These are phyloP conservation scores for Citrus trifoliata DNA, from an alignment of 345 rosid genomes.

Conservation along the genomic window DNA sequence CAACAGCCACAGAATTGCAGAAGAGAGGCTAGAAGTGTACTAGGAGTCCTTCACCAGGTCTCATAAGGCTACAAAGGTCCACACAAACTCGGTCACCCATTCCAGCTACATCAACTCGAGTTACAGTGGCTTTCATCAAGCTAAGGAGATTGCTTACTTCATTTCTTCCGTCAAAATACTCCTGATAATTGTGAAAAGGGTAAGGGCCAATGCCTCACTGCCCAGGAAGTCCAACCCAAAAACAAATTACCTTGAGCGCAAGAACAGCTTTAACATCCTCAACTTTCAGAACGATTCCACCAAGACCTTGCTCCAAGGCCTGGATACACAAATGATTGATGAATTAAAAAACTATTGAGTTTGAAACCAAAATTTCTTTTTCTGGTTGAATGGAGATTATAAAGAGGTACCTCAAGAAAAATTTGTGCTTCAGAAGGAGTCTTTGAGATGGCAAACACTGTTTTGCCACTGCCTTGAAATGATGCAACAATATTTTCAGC, in stretches of 20 bases:
- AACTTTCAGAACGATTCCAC: conserved; percentile 68
- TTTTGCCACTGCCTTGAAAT: conserved; percentile 71
- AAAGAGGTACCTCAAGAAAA: conserved; percentile 62
- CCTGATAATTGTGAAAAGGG: conserved; percentile 42
- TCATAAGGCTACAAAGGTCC: conserved; percentile 93
- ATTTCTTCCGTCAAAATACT: conserved; percentile 72
- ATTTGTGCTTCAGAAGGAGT: conserved; percentile 59
- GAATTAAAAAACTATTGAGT: not conserved
- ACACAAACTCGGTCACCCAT: conserved; percentile 96
- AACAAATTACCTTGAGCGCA: conserved; percentile 56
- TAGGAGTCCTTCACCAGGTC: conserved; percentile 91
- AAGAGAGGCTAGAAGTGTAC: conserved; percentile 32
- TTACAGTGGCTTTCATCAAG: conserved; percentile 60
- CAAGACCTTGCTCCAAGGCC: conserved; percentile 88
- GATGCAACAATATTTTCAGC: conserved; percentile 87
- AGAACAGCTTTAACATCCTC: conserved; percentile 60
- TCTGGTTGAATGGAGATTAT: not conserved
- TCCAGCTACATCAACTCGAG: conserved; percentile 54
- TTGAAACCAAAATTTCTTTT: not conserved
- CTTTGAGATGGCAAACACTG: conserved; percentile 68
- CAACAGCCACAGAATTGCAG: not conserved
- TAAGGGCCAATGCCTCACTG: conserved; percentile 27
- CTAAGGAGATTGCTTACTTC: conserved; percentile 53
- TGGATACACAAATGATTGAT: conserved; percentile 13
- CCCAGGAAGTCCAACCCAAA: conserved; percentile 6